A percentile compares a stretch with the other conserved stretches of the same genome.
These are phyloP conservation scores for Aspergillus luchuensis DNA, from an alignment of 2,329 filamentous ascomycete genomes.

Conservation along the genomic window DNA sequence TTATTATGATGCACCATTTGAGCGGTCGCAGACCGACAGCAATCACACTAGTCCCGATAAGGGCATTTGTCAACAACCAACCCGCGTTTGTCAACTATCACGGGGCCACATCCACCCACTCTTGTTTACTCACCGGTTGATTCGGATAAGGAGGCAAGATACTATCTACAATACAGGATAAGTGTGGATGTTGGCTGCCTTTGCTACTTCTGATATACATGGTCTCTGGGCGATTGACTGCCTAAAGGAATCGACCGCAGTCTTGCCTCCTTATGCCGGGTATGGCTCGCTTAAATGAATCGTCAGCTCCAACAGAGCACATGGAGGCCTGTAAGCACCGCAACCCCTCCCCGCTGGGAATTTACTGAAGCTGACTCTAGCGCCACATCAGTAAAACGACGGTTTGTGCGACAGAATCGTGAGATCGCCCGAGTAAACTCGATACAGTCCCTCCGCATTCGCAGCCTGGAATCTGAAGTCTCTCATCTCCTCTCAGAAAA, in stretches of 20 bases:
- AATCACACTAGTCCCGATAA: constrained; percentile 31
- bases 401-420: constrained; percentile 67
- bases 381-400: constrained; percentile 57
- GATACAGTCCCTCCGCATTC: constrained; percentile 64
- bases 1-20: neutral
- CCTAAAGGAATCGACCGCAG: neutral
- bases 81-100: constrained; percentile 1
- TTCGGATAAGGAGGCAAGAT: neutral
- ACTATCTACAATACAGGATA: neutral
- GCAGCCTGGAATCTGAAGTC: constrained; percentile 63
- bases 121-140: neutral
- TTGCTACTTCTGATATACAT: neutral
- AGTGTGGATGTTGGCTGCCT: neutral
- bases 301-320: constrained; percentile 47
- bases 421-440: constrained; percentile 67
- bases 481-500: constrained; percentile 63
- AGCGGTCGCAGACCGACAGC: neutral
- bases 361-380: neutral
- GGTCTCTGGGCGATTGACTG: neutral
- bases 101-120: constrained; percentile 9
- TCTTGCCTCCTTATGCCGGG: constrained; percentile 8
- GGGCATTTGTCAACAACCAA: constrained; percentile 44
- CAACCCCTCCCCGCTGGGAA: neutral
- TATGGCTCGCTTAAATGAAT: constrained; percentile 55
- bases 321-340: constrained; percentile 49